These are phyloP conservation scores for Fennellomyces sp. DNA, from an alignment of 371 early-diverging fungal genomes.

Conservation along the genomic window DNA sequence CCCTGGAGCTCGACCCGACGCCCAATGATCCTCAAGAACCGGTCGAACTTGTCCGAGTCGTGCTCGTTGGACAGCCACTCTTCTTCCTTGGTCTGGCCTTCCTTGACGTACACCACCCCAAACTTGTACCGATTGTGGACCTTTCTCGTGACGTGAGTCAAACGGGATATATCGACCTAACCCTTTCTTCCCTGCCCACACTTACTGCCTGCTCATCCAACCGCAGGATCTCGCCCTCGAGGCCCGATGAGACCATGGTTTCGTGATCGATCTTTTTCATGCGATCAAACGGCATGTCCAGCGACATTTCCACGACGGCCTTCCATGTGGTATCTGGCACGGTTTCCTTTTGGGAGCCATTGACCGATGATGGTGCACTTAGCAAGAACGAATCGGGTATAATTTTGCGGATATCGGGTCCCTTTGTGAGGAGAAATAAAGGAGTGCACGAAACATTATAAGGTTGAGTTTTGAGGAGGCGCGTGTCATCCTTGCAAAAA, in stretches of 20 bases:
- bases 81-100: conserved; percentile 76
- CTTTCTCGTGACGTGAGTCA: too few species aligned
- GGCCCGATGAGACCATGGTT: conserved; percentile 47
- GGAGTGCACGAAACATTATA: too few species aligned
- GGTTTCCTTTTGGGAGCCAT: conserved; percentile 7
- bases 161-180: too few species aligned
- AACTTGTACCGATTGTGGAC: conserved; percentile 78
- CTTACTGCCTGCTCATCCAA: conserved; percentile 58
- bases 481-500: background rate
- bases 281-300: conserved; percentile 20
- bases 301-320: conserved; percentile 16
- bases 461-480: too few species aligned
- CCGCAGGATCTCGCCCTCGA: conserved; percentile 57
- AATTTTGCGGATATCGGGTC: conserved; percentile 20
- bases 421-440: conserved; percentile 3
- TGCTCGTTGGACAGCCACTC: conserved; percentile 75
- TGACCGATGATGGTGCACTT: conserved; percentile 12
- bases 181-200: too few species aligned
- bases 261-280: conserved; percentile 33
- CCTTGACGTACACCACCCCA: conserved; percentile 70
- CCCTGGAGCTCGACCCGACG: conserved; percentile 71
- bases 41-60: conserved; percentile 60
- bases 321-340: conserved; percentile 25
- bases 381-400: conserved; percentile 30
- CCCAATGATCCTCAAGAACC: conserved; percentile 73